Evolutionary conservation across 2,329 filamentous ascomycete genomes (phyloP).

Genomic region (Cladophialophora exuberans): DNA sequence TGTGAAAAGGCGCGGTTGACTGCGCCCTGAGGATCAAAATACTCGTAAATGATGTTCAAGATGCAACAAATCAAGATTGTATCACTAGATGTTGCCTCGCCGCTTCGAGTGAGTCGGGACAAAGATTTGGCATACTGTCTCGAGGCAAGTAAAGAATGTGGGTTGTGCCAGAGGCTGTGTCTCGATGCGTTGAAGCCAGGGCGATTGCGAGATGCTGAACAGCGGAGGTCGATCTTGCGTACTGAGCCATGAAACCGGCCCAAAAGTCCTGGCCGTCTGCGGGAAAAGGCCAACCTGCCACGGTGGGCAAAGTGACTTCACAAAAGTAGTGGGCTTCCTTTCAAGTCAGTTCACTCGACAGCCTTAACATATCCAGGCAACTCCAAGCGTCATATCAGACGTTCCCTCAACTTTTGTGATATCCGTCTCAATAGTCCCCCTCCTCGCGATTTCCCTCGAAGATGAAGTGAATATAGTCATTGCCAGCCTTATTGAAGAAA

Average conservation of each 20-base stretch:
- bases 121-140: not conserved
- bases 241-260: not conserved
- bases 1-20: not conserved
- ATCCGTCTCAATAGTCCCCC: too few species aligned
- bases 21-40: not conserved
- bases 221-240: not conserved
- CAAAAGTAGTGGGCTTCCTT: not conserved
- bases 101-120: not conserved
- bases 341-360: not conserved
- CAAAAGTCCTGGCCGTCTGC: not conserved
- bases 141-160: not conserved
- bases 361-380: not conserved
- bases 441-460: too few species aligned
- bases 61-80: slow-evolving; percentile 4
- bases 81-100: not conserved
- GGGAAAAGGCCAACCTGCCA: not conserved
- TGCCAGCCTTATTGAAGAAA: too few species aligned
- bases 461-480: too few species aligned
- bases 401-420: too few species aligned
- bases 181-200: not conserved
- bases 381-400: too few species aligned
- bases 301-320: not conserved
- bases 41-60: not conserved
- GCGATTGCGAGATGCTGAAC: not conserved
- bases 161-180: not conserved